phyloP scores from a whole-genome alignment of 1,139 yeast species.

The Suhomyces bribrorum region DNA sequence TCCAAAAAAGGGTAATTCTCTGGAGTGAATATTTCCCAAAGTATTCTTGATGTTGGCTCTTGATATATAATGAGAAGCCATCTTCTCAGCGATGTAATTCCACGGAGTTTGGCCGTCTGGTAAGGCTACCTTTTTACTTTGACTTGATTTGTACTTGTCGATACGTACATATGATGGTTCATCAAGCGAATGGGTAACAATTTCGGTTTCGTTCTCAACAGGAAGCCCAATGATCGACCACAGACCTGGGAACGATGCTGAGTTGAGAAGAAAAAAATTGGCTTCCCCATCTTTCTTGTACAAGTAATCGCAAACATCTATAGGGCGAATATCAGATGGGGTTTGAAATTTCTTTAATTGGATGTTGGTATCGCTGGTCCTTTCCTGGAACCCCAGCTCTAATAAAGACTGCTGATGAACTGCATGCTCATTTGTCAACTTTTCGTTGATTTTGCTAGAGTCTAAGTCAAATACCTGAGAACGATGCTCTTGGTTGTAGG shows the following conservation, averaged over 20 bases:
- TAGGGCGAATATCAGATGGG: conserved; percentile 22
- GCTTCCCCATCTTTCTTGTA: conserved; percentile 17
- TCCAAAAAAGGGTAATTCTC: conserved; percentile 73
- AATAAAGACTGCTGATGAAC: conserved; percentile 21
- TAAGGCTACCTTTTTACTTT: conserved; percentile 12
- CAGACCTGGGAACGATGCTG: conserved; percentile 78
- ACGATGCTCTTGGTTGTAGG: conserved; percentile 30
- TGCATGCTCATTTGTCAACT: conserved; percentile 16
- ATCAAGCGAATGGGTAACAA: conserved; percentile 66
- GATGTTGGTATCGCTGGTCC: conserved; percentile 8
- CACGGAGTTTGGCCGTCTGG: conserved; percentile 36
- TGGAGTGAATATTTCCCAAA: conserved; percentile 13
- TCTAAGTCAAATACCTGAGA: conserved; percentile 9
- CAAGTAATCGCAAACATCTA: conserved; percentile 54
- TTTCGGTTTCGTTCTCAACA: conserved; percentile 48
- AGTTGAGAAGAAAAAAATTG: conserved; percentile 63
- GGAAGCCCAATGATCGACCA: conserved; percentile 89
- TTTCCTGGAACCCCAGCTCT: conserved; percentile 11
- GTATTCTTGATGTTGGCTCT: conserved; percentile 14
- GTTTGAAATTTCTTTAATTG: conserved; percentile 21
- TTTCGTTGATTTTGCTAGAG: conserved; percentile 8
- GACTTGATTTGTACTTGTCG: conserved; percentile 17
- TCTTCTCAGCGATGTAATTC: conserved; percentile 50
- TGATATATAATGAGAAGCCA: conserved; percentile 33
- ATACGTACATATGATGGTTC: conserved; percentile 24